Base-by-base conservation (phyloP, 805 yeast species). In the Ogataea corticis region DNA sequence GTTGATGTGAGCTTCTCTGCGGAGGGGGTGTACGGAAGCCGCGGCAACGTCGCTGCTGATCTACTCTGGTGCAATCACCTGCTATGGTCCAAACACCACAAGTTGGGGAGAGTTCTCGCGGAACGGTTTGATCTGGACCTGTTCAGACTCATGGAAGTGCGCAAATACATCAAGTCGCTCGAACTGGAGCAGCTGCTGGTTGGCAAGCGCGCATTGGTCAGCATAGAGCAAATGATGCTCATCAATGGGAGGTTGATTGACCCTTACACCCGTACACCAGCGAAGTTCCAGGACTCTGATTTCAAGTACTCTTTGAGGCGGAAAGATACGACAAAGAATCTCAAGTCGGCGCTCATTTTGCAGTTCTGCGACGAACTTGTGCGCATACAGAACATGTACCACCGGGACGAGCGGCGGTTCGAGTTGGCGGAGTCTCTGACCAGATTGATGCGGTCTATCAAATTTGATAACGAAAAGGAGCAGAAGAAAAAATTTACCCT, bases 141-240 rank as follows among this genome's bases (percentile, higher is more conserved):
- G 11, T 32, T 25, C 14, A 33, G 33, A 13, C 29, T 49, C 30
- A 35, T 45, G 2, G 23, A 38, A n/a, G 13, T 42, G 18, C 46
- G 46, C 27, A 39, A 43, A 21, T 44, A 34, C 32, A 25, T 49
- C 11, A 32, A 30, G 16, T 33, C 43, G 15, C 29, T 51, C 7
- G 42, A 40, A n/a, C n/a, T n/a, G 7, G 29, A 27, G 15, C 25
- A 15, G 25, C 3, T 14, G 5, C 12, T 16, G 10, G 4, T 16
- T 16, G 18, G 7, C 33, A 14, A 31, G 18, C 11, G 12, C 6
- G 14, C 46, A 4, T 18, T 23, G 17, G 13, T 25, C 13, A n/a
- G 40, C 1, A 16, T 45, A 21, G 17, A 35, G 11, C 33, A 33
- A 14, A 11, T 52, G 41, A 21, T 34, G 15, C 17, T 18, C 18